Percentiles rank a stretch among this genome's conserved stretches.
Conservation (phyloP, 1,139 yeast species). For the Scheffersomyces insectosa region DNA sequence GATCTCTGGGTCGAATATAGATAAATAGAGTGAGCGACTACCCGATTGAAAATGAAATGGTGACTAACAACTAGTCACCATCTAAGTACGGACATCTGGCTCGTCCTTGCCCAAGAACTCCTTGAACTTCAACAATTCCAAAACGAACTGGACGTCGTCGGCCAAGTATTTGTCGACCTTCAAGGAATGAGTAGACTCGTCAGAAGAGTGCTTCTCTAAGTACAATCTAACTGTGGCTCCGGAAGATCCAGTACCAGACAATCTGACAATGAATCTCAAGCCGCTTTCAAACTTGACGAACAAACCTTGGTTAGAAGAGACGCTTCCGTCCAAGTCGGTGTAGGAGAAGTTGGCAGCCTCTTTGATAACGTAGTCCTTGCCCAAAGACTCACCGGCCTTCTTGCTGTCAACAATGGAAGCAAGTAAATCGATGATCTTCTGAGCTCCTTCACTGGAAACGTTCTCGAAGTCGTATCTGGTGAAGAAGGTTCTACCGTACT, state of each 20-base stretch:
- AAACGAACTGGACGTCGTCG: slow-evolving; percentile 61
- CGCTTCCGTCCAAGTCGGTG: slow-evolving; percentile 93
- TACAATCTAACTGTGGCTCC: slow-evolving; percentile 97
- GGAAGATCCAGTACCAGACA: slow-evolving; percentile 97
- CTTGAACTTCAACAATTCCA: slow-evolving; percentile 69
- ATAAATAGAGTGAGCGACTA: no score
- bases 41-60: not conserved
- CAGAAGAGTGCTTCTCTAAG: slow-evolving; percentile 78
- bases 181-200: slow-evolving; percentile 47
- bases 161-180: slow-evolving; percentile 72
- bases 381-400: slow-evolving; percentile 44
- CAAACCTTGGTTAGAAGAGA: slow-evolving; percentile 89
- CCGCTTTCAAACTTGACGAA: slow-evolving; percentile 82
- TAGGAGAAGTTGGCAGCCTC: slow-evolving; percentile 90
- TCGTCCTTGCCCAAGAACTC: slow-evolving; percentile 76
- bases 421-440: slow-evolving; percentile 62
- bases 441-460: slow-evolving; percentile 75
- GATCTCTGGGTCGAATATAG: no score
- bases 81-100: slow-evolving; percentile 84
- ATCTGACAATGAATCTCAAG: slow-evolving; percentile 82
- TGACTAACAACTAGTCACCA: not conserved
- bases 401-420: slow-evolving; percentile 33
- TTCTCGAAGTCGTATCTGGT: slow-evolving; percentile 95
- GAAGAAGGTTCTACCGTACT: slow-evolving; percentile 96
- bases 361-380: slow-evolving; percentile 51